Base-by-base conservation (phyloP, 2,329 filamentous ascomycete species). In the Bipolaris oryzae region DNA sequence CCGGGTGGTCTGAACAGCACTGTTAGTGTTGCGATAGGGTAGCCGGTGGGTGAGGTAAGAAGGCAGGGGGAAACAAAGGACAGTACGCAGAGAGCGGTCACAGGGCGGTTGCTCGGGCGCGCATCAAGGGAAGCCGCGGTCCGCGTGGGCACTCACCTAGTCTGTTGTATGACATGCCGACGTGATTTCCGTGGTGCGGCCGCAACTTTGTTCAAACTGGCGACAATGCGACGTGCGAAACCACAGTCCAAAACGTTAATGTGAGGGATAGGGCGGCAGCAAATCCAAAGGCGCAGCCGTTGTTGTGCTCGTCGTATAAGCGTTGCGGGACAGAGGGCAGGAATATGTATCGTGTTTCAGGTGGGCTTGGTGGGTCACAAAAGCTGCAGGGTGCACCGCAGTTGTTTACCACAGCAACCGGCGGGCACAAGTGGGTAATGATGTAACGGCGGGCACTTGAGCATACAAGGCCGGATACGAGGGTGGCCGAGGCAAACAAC, bases 131-230 rank as follows among this genome's bases (percentile, higher is more conserved):
- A 13, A 31, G 28, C 28, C 11, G 28, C 13, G 28, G 20, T 23
- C 38, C 18, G 38, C 11, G 20, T 45, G 10, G 41, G 45, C 56
- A 74, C 74, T 66, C 60, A 76, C 74, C 74, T 41, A 76, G 61
- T 61, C 72, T 65, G 50, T 76, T 74, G 64, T 76, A 76, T 57
- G 72, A 70, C 73, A 76, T 74, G 56, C 2, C 45, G 53, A 13
- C 42, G 61, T 57, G 53, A 43, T 54, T 49, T 31, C 53, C 10
- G 51, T 42, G 50, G 47, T 56, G 60, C 44, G 67, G 66, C 65
- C 68, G 46, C 46, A 25, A 68, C 67, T 64, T 58, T 67, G 53
- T 55, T 60, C 55, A 58, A 54, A 52, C 21, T 56, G 37, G 57
- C 62, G 61, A 59, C 57, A 61, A 56, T 63, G 44, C 50, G 44